Conservation (phyloP, 225 moss, liverwort and hornwort species). For the Asterella californica region DNA sequence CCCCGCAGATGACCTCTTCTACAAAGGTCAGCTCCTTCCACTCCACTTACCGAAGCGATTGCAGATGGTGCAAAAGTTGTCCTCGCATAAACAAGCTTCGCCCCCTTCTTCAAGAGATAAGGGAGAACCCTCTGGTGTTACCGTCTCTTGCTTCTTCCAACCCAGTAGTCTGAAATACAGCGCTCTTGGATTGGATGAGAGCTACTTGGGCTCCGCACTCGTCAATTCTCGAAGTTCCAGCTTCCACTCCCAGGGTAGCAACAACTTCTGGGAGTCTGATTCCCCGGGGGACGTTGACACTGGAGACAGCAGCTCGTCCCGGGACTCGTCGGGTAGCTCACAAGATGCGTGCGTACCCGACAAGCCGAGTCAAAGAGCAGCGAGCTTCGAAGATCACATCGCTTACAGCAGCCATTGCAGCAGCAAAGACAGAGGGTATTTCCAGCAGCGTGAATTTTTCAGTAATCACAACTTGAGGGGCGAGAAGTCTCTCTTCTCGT, state of each 20-base stretch:
- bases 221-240: constrained; percentile 88
- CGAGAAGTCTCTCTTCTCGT: constrained; percentile 51
- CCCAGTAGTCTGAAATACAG: constrained; percentile 29
- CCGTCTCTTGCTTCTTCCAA: constrained; percentile 40
- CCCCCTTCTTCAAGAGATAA: neutral
- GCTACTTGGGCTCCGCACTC: constrained; percentile 54
- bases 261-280: constrained; percentile 62
- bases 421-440: constrained; percentile 30
- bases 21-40: constrained; percentile 53
- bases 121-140: constrained; percentile 39
- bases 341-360: constrained; percentile 60
- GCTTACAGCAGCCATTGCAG: constrained; percentile 32
- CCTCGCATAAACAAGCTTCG: constrained; percentile 35
- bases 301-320: constrained; percentile 73
- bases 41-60: constrained; percentile 39
- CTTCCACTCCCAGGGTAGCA: constrained; percentile 73
- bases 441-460: constrained; percentile 43
- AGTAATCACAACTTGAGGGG: constrained; percentile 33
- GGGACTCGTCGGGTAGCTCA: constrained; percentile 91
- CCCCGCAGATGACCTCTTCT: constrained; percentile 65
- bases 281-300: constrained; percentile 56
- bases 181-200: constrained; percentile 38
- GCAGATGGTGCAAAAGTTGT: constrained; percentile 44
- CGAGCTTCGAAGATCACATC: constrained; percentile 34
- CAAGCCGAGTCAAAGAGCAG: constrained; percentile 31